These are phyloP conservation scores for Trifolium dubium DNA, from an alignment of 306 rosid species.

Conservation along the genomic window DNA sequence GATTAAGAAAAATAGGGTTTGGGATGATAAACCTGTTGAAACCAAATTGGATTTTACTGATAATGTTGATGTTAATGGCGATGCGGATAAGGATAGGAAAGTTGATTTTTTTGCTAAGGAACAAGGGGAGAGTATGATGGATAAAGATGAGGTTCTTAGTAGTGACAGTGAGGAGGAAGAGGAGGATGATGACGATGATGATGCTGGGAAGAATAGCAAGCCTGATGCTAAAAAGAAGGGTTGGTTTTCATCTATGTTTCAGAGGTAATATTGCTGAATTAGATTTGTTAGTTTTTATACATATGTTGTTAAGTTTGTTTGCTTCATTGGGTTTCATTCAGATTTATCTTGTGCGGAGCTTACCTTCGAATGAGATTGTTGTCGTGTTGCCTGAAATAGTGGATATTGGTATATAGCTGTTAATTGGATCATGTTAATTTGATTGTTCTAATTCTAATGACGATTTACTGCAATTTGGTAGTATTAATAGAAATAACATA, in stretches of 20 bases:
- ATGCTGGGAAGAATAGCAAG: constrained; percentile 61
- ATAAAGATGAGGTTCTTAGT: constrained; percentile 84
- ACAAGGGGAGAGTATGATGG: constrained; percentile 99
- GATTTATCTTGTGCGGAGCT: constrained; percentile 2
- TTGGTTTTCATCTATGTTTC: constrained; percentile 97
- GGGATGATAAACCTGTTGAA: constrained; percentile 70
- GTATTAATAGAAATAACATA: neutral
- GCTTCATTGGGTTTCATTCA: constrained; percentile 1
- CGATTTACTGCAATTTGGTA: constrained; percentile 14
- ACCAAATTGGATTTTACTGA: constrained; percentile 87
- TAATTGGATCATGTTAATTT: constrained; percentile 25
- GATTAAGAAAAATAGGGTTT: constrained; percentile 90
- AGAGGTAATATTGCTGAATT: constrained; percentile 63
- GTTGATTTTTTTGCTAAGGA: constrained; percentile 76
- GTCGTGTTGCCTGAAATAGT: neutral
- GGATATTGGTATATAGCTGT: constrained; percentile 5
- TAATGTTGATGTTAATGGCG: constrained; percentile 44
- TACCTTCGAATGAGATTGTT: neutral
- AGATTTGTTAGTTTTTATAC: constrained; percentile 2
- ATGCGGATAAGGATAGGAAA: constrained; percentile 65
- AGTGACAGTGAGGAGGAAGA: constrained; percentile 91
- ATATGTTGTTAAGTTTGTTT: constrained; percentile 23
- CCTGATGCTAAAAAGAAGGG: constrained; percentile 90
- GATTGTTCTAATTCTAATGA: constrained; percentile 34
- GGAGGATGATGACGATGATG: constrained; percentile 74